Evolutionary conservation across 352 stramenopile species (phyloP).

Genomic region (Globisporangium canariense): DNA sequence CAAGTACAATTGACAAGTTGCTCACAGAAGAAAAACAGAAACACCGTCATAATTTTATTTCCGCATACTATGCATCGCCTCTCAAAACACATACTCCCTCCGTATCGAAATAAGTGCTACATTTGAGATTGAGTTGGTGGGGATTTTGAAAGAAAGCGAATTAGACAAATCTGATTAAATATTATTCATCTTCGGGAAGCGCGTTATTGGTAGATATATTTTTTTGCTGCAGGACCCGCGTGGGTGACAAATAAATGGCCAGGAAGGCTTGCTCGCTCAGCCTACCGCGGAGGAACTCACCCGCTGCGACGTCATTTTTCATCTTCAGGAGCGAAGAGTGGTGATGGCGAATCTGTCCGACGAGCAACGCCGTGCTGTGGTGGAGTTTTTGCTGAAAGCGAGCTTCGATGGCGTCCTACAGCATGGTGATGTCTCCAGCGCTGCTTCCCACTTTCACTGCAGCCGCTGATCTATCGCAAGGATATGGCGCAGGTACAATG

Average conservation of each 20-base stretch:
- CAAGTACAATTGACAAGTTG: too few species aligned
- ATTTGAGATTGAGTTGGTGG: constrained; percentile 1
- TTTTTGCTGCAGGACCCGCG: not conserved
- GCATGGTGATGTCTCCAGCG: not conserved
- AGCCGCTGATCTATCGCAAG: not conserved
- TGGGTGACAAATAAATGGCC: constrained; percentile 1
- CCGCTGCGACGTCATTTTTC: not conserved
- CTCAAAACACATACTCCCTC: too few species aligned
- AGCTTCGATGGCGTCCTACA: not conserved
- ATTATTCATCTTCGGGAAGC: not conserved
- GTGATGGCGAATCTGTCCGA: not conserved
- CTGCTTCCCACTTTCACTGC: not conserved
- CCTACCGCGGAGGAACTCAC: not conserved
- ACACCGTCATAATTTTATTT: too few species aligned
- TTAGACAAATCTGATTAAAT: not conserved
- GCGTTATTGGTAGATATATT: not conserved
- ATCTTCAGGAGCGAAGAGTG: not conserved
- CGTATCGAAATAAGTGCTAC: not conserved
- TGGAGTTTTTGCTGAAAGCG: not conserved
- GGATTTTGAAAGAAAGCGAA: constrained; percentile 1
- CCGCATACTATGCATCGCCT: too few species aligned
- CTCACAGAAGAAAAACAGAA: too few species aligned
- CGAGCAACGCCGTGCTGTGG: not conserved
- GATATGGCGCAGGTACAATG: not conserved
- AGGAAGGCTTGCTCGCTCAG: not conserved